phyloP scores from a whole-genome alignment of 371 early-diverging fungal species.

The Mucor piriformis region DNA sequence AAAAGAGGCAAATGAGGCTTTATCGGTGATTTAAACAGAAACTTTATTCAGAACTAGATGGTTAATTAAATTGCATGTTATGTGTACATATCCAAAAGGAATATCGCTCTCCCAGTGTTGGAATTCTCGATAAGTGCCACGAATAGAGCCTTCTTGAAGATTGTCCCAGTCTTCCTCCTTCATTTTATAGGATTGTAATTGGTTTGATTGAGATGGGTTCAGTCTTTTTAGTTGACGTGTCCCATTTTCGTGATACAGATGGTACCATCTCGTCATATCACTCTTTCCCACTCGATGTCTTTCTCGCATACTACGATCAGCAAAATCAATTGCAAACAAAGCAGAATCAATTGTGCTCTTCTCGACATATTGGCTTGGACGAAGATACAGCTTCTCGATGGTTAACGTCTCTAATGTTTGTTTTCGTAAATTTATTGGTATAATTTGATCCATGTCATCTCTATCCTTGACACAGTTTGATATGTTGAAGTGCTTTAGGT shows the following conservation, averaged over 20 bases:
- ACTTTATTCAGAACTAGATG: constrained; percentile 8
- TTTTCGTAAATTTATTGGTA: neutral
- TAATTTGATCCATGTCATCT: neutral
- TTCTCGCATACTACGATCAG: no score
- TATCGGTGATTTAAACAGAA: neutral
- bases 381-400: constrained; percentile 5
- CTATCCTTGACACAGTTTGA: constrained; percentile 12
- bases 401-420: neutral
- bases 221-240: constrained; percentile 3
- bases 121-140: constrained; percentile 12
- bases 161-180: constrained; percentile 5
- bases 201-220: neutral
- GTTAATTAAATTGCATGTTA: neutral
- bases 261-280: constrained; percentile 5
- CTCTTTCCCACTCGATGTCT: neutral
- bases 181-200: constrained; percentile 5
- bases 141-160: constrained; percentile 1
- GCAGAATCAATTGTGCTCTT: constrained; percentile 9
- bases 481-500: constrained; percentile 1
- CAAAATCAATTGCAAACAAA: neutral
- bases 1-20: neutral
- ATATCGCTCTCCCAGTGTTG: constrained; percentile 7
- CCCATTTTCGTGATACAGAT: neutral
- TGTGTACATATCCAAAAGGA: constrained; percentile 10
- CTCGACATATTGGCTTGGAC: constrained; percentile 7